Conservation (phyloP, 2,329 filamentous ascomycete genomes). For the Elsinoe arachidis region DNA sequence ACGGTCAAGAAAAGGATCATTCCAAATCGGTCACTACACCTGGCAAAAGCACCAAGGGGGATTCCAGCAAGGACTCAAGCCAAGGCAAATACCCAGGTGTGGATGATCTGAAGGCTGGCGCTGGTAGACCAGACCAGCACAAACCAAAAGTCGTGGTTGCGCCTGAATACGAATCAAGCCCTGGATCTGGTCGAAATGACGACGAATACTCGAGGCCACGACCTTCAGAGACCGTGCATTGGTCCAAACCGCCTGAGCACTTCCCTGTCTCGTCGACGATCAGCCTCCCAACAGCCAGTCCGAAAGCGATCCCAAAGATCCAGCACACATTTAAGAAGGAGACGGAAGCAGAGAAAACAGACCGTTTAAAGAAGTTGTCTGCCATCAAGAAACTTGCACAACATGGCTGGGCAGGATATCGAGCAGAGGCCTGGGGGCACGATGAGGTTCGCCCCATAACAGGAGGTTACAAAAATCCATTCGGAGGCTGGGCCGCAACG, state of each 20-base stretch:
- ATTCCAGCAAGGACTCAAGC: background rate
- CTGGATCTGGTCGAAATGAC: background rate
- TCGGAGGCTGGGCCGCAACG: conserved; percentile 86
- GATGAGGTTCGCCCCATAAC: conserved; percentile 75
- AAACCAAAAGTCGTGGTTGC: conserved; percentile 8
- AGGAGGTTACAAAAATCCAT: conserved; percentile 63
- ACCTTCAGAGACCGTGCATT: conserved; percentile 46
- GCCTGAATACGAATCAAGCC: conserved; percentile 1
- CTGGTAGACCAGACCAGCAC: background rate
- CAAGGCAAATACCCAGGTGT: background rate
- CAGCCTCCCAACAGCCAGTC: conserved; percentile 60
- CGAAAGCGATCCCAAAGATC: conserved; percentile 64
- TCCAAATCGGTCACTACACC: conserved; percentile 5
- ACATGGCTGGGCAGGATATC: conserved; percentile 77
- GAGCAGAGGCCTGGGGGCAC: conserved; percentile 68
- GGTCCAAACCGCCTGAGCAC: conserved; percentile 56
- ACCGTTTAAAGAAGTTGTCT: conserved; percentile 55
- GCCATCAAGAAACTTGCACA: conserved; percentile 65
- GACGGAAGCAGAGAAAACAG: conserved; percentile 48
- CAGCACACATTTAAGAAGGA: conserved; percentile 67
- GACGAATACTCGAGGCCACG: background rate
- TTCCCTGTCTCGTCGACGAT: conserved; percentile 75
- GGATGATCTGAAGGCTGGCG: background rate
- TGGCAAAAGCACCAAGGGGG: background rate
- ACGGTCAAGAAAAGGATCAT: conserved; percentile 7